These are phyloP conservation scores for Lasiodiplodia sp. DNA, from an alignment of 2,329 filamentous ascomycete species.

Conservation along the genomic window DNA sequence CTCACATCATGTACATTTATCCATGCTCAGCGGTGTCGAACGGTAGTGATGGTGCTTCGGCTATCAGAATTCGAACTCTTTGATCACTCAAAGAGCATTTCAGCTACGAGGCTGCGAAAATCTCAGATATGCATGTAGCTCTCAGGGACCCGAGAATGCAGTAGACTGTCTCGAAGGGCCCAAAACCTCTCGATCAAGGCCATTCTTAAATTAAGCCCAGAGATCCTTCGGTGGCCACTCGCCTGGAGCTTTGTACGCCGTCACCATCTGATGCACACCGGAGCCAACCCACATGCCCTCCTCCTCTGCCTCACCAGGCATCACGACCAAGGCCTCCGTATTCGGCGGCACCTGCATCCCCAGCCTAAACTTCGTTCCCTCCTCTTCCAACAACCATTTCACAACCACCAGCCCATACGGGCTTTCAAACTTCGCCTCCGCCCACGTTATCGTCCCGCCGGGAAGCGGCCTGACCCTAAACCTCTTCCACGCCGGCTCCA, in stretches of 20 bases:
- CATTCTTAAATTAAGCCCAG: neutral
- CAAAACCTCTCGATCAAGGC: too few species aligned
- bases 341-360: conserved; percentile 6
- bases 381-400: conserved; percentile 33
- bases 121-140: too few species aligned
- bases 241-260: neutral
- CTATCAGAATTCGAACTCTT: too few species aligned
- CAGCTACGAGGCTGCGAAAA: too few species aligned
- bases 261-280: neutral
- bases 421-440: conserved; percentile 40
- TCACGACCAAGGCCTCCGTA: conserved; percentile 26
- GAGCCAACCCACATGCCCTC: conserved; percentile 10
- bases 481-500: conserved; percentile 52
- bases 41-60: too few species aligned
- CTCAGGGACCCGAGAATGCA: too few species aligned
- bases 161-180: neutral
- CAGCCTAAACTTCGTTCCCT: neutral
- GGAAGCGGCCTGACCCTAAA: conserved; percentile 46
- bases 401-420: conserved; percentile 42
- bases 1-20: too few species aligned
- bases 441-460: conserved; percentile 41
- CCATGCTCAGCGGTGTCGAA: too few species aligned
- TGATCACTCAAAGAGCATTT: too few species aligned
- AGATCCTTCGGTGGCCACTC: neutral
- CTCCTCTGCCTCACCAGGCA: conserved; percentile 27